Base-by-base conservation (phyloP, 1,139 yeast genomes). In the Meyerozyma guilliermondii region DNA sequence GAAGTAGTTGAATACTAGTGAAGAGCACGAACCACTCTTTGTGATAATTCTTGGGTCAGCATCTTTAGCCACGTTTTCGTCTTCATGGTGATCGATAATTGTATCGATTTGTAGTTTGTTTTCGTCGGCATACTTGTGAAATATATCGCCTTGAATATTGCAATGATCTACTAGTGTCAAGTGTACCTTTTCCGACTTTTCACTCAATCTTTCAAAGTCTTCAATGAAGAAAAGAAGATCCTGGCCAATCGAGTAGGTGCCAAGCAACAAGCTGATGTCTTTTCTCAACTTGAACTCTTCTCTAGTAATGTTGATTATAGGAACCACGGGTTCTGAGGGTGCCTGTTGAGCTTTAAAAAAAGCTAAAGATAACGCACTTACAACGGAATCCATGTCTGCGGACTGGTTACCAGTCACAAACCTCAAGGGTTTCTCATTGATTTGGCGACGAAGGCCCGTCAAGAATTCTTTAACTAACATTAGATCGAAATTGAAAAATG, bases 71-170 rank as follows among this genome's bases (percentile, higher is more conserved):
- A 65, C 64, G 0, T 68, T 67, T 54, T 85, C 89, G 54, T 88
- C 95, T 6, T 72, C 85, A 58, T 91, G 98, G 56, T 91, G 98
- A 56, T 91, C 98, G 28, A 92, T 76, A 10, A 92, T 78, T 0
- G 82, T 83, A 1, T 63, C 64, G 0, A 88, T 81, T 1, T 60
- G 51, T 18, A 69, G 51, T 34, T 54, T 50, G 1, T 53, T 52
- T 6, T 54, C 49, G 13, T 62, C 47, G 28, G 49, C 63, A 45
- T 43, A 57, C 30, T 44, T 52, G 43, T 40, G 69, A 50, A 47
- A 56, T 3, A 59, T 53, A 22, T 68, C 66, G 0, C 86, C 84
- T 44, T 85, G 86, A 11, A 83, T 67, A 36, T 73, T 71, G 56
- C 94, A 89, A 61, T 89, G 97, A 57, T 91, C 98, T 4, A 91